Evolutionary conservation across 352 stramenopile species (phyloP).

Genomic region (Globisporangium uncinulatum): DNA sequence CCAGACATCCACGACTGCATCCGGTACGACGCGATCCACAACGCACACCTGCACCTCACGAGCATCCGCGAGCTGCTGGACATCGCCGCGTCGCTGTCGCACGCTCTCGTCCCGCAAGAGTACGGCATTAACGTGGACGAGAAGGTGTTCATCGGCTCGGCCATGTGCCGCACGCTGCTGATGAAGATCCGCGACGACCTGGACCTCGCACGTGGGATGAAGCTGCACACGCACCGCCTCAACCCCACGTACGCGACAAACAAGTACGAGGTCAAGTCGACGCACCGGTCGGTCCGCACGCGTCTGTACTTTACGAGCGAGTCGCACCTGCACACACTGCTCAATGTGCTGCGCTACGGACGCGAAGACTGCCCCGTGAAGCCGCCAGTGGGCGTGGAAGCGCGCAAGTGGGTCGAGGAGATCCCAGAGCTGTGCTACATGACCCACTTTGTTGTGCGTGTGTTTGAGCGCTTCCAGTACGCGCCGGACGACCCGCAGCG

Average conservation of each 20-base stretch:
- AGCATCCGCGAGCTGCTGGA: slow-evolving; percentile 93
- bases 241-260: slow-evolving; percentile 83
- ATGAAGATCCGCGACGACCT: slow-evolving; percentile 88
- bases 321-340: slow-evolving; percentile 96
- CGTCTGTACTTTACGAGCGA: slow-evolving; percentile 99
- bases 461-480: slow-evolving; percentile 94
- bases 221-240: slow-evolving; percentile 73
- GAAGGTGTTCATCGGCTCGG: slow-evolving; percentile 83
- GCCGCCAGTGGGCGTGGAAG: slow-evolving; percentile 59
- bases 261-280: slow-evolving; percentile 83
- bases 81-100: slow-evolving; percentile 91
- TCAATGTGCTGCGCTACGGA: slow-evolving; percentile 96
- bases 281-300: slow-evolving; percentile 95
- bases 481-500: slow-evolving; percentile 57
- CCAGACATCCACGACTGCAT: slow-evolving; percentile 99
- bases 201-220: slow-evolving; percentile 66
- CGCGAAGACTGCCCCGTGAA: slow-evolving; percentile 52
- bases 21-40: slow-evolving; percentile 98
- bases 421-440: slow-evolving; percentile 98
- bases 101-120: slow-evolving; percentile 83
- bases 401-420: slow-evolving; percentile 83
- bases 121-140: slow-evolving; percentile 87
- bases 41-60: slow-evolving; percentile 91
- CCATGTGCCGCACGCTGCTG: slow-evolving; percentile 83
- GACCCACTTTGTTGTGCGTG: slow-evolving; percentile 98